These are phyloP conservation scores for Podila horticola DNA, from an alignment of 192 early-diverging fungal genomes.

Conservation along the genomic window DNA sequence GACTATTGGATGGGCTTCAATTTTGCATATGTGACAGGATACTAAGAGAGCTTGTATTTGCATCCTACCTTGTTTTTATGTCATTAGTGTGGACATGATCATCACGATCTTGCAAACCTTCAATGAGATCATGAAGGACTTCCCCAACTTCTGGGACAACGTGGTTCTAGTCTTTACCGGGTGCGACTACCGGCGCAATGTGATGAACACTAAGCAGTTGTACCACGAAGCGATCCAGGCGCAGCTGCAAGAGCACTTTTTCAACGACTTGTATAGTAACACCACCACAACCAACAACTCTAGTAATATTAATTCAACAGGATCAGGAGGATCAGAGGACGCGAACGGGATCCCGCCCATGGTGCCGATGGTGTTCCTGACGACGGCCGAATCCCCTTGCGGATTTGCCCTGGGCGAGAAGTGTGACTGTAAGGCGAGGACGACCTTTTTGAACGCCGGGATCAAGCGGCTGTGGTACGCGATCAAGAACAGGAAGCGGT, in stretches of 20 bases:
- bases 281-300: background rate
- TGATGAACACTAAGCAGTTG: conserved; percentile 46
- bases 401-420: conserved; percentile 40
- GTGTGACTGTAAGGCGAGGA: conserved; percentile 46
- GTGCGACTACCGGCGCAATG: conserved; percentile 44
- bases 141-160: conserved; percentile 48
- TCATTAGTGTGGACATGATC: conserved; percentile 38
- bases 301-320: background rate
- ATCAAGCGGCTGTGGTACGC: conserved; percentile 49
- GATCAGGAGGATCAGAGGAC: background rate
- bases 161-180: conserved; percentile 47
- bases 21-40: no score
- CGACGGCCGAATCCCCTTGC: conserved; percentile 35
- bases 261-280: conserved; percentile 8
- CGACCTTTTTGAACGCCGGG: conserved; percentile 44
- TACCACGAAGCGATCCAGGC: conserved; percentile 47
- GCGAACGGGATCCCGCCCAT: background rate
- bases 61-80: background rate
- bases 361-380: conserved; percentile 41
- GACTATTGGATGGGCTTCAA: no score
- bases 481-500: conserved; percentile 30
- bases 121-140: conserved; percentile 52
- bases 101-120: conserved; percentile 35
- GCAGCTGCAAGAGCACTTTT: conserved; percentile 37
- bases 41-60: no score